phyloP scores from a whole-genome alignment of 805 yeast species.

The Saccharomycopsis fermentans region DNA sequence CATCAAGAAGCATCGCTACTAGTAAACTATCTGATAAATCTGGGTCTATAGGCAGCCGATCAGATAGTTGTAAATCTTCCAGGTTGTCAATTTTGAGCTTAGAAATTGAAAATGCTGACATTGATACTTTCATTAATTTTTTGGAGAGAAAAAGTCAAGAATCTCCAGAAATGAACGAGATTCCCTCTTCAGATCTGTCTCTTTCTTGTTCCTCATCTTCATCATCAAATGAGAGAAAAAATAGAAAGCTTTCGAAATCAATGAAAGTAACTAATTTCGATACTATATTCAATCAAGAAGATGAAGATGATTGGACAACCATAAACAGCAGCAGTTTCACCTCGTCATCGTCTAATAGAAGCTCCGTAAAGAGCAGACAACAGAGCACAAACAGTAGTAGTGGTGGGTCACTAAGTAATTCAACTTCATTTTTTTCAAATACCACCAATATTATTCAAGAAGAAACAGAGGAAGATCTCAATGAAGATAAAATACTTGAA shows the following conservation, averaged over 20 bases:
- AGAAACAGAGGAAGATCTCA: neutral
- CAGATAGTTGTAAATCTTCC: neutral
- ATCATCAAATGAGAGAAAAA: neutral
- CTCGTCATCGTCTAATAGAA: neutral
- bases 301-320: conserved; percentile 17
- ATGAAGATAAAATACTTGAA: neutral
- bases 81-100: neutral
- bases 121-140: neutral
- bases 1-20: neutral
- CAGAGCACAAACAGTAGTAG: neutral
- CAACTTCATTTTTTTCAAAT: neutral
- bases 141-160: neutral
- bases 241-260: conserved; percentile 10
- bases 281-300: conserved; percentile 1
- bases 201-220: neutral
- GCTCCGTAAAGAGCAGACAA: neutral
- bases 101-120: neutral
- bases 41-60: conserved; percentile 14
- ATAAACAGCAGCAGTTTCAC: conserved; percentile 1
- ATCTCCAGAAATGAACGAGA: neutral
- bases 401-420: neutral
- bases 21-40: conserved; percentile 15
- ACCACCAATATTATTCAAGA: neutral
- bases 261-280: conserved; percentile 11
- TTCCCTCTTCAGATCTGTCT: neutral